These are phyloP conservation scores for Krasilnikovozyma curviuscula DNA, from an alignment of 768 basidiomycete species.

Conservation along the genomic window DNA sequence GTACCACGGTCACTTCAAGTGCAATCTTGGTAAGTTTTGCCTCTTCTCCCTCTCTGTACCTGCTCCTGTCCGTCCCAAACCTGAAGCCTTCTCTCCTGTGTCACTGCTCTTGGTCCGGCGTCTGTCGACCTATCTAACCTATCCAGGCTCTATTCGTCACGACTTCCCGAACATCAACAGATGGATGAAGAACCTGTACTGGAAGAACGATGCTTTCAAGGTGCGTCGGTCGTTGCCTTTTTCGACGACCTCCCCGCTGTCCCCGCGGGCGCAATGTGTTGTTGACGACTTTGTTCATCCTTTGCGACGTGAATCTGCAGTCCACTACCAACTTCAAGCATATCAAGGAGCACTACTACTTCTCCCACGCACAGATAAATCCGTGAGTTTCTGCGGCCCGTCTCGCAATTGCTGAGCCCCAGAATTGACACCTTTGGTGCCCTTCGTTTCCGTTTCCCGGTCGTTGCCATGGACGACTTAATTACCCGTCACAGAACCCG, in stretches of 20 bases:
- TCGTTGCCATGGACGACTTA: no score
- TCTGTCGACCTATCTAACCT: background rate
- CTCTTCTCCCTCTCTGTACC: conserved; percentile 18
- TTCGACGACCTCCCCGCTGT: no score
- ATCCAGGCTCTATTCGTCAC: conserved; percentile 37
- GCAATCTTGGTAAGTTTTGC: conserved; percentile 43
- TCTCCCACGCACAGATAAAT: conserved; percentile 20
- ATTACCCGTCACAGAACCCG: conserved; percentile 58
- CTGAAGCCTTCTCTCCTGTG: background rate
- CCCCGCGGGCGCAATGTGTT: no score
- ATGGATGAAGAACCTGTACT: conserved; percentile 54
- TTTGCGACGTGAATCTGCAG: no score
- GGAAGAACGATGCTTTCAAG: conserved; percentile 73
- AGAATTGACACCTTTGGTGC: background rate
- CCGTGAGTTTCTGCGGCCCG: conserved; percentile 9
- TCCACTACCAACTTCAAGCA: conserved; percentile 76
- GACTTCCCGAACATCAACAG: conserved; percentile 66
- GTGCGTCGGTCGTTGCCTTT: no score
- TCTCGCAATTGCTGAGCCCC: conserved; percentile 29
- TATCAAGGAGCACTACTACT: conserved; percentile 45
- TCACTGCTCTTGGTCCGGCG: background rate
- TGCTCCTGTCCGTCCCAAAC: background rate
- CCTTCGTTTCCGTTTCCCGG: conserved; percentile 39
- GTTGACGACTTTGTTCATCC: no score
- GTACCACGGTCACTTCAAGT: conserved; percentile 85